Evolutionary conservation across 306 rosid species (phyloP), one percentile per base, ranked within the genome.

Genomic region (Cucumis hystrix): DNA sequence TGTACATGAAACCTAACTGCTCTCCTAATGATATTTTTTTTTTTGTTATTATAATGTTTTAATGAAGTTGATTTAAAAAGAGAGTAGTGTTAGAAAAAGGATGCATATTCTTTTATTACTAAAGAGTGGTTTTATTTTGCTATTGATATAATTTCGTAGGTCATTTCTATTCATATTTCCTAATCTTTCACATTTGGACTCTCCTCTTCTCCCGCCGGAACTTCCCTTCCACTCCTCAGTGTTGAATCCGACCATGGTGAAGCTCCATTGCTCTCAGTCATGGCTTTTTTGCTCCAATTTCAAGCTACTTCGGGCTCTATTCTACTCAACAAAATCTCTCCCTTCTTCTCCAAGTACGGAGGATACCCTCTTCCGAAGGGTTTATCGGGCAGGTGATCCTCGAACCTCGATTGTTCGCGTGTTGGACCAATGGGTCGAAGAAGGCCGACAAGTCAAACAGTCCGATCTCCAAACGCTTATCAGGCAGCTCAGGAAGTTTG

Each of bases 391-490:
- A 28, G 77, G 86, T 21, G 69, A 85, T 68, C 93, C 91, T 9
- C 59, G 21, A 78, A 57, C 55, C 76, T 57, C 92, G 25, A 59
- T 92, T 37, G 25, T 11, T 54, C 86, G 87, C 6, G 76, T 88
- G 65, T 87, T 92, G 15, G 74, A 86, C 28, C 91, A 86, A 41
- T 92, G 93, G 96, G 67, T 87, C 10, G 80, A 89, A 75, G 75
- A 87, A 82, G 93, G 92, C 37, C 17, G 79, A 81, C 33, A 77
- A 6, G 49, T 86, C 79, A 52, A 76, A 12, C 78, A 56, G 41
- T 54, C 71, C 25, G 82, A 83, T 8, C 83, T 92, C 40, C 59
- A 77, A 7, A 28, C 43, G 47, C 58, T 85, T 65, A 33, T 88
- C 87, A 66, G 6, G 33, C 81, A 75, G 75, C 93, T 92, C 68